Percentiles rank a stretch among this genome's conserved stretches.
Evolutionary conservation across 129 eudicot genomes (phyloP).

Genomic region (Dittrichia graveolens): DNA sequence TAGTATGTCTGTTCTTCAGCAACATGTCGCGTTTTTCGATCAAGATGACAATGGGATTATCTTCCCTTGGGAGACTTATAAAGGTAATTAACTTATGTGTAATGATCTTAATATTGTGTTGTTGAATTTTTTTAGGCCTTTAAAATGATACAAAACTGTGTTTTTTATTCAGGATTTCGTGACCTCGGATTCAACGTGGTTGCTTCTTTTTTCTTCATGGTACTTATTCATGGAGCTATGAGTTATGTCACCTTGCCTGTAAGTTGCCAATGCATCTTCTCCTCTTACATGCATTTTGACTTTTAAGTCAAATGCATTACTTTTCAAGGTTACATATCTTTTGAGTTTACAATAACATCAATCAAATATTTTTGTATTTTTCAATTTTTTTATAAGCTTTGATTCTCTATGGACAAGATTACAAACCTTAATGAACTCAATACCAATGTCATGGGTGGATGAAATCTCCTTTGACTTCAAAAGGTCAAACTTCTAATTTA

Average conservation of each 20-base stretch:
- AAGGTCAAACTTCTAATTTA: conserved; percentile 11
- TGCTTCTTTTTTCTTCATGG: conserved; percentile 42
- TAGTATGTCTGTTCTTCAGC: conserved; percentile 55
- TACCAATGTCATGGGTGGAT: neutral
- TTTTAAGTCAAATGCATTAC: neutral
- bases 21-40: conserved; percentile 57
- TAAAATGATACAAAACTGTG: neutral
- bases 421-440: neutral
- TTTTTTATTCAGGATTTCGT: conserved; percentile 46
- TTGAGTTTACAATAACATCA: neutral
- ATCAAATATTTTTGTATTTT: neutral
- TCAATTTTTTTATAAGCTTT: neutral
- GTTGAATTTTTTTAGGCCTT: neutral
- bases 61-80: conserved; percentile 58
- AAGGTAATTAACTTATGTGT: conserved; percentile 26
- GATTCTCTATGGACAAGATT: neutral
- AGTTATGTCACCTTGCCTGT: conserved; percentile 60
- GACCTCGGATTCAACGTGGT: conserved; percentile 53
- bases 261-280: conserved; percentile 24
- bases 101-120: neutral
- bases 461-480: conserved; percentile 5
- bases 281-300: neutral
- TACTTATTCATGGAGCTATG: conserved; percentile 44
- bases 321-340: neutral
- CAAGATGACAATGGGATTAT: conserved; percentile 56